Evolutionary conservation across 2,329 filamentous ascomycete species (phyloP).

Genomic region (Penicillium sclerotigenum): DNA sequence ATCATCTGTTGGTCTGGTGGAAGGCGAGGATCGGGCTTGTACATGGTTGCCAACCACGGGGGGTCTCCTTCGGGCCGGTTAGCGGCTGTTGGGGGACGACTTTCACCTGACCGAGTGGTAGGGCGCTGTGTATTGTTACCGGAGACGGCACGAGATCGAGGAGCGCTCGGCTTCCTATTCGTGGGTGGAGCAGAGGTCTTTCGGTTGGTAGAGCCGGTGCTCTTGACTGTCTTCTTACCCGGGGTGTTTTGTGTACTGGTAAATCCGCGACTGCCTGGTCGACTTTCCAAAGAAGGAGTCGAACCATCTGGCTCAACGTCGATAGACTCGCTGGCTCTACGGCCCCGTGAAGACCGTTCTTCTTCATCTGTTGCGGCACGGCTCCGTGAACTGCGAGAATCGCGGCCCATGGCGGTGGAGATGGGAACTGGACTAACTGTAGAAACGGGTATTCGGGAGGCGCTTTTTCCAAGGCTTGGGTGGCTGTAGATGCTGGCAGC

Average conservation of each 20-base stretch:
- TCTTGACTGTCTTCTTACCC: conserved; percentile 33
- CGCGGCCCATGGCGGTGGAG: conserved; percentile 59
- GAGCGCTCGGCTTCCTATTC: conserved; percentile 40
- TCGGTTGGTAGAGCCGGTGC: conserved; percentile 28
- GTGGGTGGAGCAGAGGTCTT: conserved; percentile 40
- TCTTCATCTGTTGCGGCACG: conserved; percentile 57
- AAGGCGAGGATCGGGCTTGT: conserved; percentile 89
- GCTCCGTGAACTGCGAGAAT: conserved; percentile 63
- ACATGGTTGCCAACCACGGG: conserved; percentile 91
- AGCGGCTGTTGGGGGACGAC: conserved; percentile 51
- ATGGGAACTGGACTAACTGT: conserved; percentile 76
- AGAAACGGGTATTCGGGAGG: conserved; percentile 82
- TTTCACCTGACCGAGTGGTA: conserved; percentile 61
- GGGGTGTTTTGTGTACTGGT: conserved; percentile 27
- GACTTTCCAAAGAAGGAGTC: conserved; percentile 29
- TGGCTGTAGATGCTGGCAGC: conserved; percentile 51
- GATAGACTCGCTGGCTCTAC: conserved; percentile 62
- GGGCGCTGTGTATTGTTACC: conserved; percentile 49
- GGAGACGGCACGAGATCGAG: conserved; percentile 36
- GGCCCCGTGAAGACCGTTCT: conserved; percentile 52
- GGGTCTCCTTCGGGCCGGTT: conserved; percentile 88
- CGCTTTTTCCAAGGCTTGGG: conserved; percentile 56
- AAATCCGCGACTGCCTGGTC: conserved; percentile 34
- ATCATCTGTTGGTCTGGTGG: conserved; percentile 94
- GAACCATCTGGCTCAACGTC: conserved; percentile 25